Base-by-base conservation (phyloP, 2,329 filamentous ascomycete species). In the Fusarium buxicola region DNA sequence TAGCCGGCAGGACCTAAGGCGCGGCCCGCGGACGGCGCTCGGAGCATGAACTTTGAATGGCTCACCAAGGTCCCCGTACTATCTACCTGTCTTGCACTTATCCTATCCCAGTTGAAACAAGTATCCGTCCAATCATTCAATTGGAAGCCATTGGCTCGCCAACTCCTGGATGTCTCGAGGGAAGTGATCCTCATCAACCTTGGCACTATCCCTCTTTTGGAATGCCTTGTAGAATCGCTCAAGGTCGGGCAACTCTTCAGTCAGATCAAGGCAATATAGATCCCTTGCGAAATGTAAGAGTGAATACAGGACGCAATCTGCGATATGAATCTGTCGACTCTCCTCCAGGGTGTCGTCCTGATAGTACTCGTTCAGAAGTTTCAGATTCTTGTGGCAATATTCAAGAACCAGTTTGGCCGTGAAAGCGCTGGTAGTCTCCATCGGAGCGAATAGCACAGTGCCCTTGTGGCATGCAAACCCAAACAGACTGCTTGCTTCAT, bases 401-500 rank as follows among this genome's bases (percentile, higher is more conserved):
- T 66, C 61, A 2, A 67, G 32, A 1, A 43, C 34, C 13, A 58
- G 43, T 1, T 60, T 57, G 1, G 65, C 55, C 0, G 60, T 27
- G 0, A 13, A 1, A 0, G 65, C 18, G 7, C 53, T 40, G 1
- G 65, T 55, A 5, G 35, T 27, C 28, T 67, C 65, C 1, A 52
- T 3, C 2, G n/a, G 10, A 0, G 2, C 4, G 12, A 68, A 67
- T 2, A 67, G 21, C 0, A 3, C 30, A 0, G 61, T 50, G 16
- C 61, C 65, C 16, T 67, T 67, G 21, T 63, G 65, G 6, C 64
- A 65, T 3, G 60, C 60, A 12, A 68, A 47, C 5, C 25, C 45
- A n/a, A 67, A 67, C 1, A 54, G 38, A 4, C 21, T 46, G 0
- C 41, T 63, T 11, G 64, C 39, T 35, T 68, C 65, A 21, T 60